A percentile compares a stretch with the other conserved stretches of the same genome.
phyloP scores from a whole-genome alignment of 2,329 filamentous ascomycete genomes.

The Epicoccum sorghinum region DNA sequence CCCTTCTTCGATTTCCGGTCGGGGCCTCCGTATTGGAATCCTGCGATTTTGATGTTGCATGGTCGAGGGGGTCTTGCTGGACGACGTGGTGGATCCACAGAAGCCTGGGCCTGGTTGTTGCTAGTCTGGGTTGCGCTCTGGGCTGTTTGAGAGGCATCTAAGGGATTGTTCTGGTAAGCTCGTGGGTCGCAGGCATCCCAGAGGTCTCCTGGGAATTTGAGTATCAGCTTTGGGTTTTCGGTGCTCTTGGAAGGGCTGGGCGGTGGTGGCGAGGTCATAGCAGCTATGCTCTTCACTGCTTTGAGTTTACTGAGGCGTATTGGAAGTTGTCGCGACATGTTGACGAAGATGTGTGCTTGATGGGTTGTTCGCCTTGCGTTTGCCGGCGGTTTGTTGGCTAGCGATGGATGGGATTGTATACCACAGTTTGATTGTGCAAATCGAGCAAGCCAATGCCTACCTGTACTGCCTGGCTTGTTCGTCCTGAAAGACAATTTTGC shows the following conservation, averaged over 20 bases:
- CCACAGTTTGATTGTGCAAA: background rate
- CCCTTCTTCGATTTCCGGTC: conserved; percentile 6
- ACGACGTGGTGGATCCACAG: background rate
- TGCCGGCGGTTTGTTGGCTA: conserved; percentile 9
- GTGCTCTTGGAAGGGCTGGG: background rate
- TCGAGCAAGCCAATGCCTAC: background rate
- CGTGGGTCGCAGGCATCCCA: conserved; percentile 18
- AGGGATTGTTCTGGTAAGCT: background rate
- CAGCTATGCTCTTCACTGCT: background rate
- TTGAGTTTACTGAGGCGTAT: conserved; percentile 5
- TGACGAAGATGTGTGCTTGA: background rate
- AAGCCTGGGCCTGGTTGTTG: background rate
- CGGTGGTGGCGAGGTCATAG: background rate
- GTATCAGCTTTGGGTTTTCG: background rate
- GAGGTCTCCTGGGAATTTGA: conserved; percentile 17
- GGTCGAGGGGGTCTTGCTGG: background rate
- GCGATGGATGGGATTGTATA: conserved; percentile 9
- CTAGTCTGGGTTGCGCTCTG: background rate
- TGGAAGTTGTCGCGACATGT: conserved; percentile 1
- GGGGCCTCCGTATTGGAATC: conserved; percentile 28
- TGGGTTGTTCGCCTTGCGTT: conserved; percentile 2
- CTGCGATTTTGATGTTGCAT: conserved; percentile 23
- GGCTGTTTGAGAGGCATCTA: background rate
- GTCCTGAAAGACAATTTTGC: no score
- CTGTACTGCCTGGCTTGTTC: background rate